Percentiles rank a stretch among this genome's conserved stretches.
These are phyloP conservation scores for Mortierella sp. DNA, from an alignment of 371 early-diverging fungal species.

Conservation along the genomic window DNA sequence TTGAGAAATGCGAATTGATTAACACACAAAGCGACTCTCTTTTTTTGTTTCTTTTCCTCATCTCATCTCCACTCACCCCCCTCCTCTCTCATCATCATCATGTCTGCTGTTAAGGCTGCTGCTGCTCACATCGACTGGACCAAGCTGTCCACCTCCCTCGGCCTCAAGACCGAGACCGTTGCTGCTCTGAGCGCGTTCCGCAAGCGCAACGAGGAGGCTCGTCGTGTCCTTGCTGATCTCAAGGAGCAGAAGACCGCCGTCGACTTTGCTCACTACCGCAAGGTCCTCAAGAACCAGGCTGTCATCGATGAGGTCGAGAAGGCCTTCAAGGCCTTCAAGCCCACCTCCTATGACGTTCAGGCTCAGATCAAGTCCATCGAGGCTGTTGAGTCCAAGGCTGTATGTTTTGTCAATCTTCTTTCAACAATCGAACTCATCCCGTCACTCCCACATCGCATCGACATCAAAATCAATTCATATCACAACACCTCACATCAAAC, in stretches of 20 bases:
- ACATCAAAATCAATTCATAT: no score
- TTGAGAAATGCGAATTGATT: no score
- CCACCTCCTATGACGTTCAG: conserved; percentile 84
- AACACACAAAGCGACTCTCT: no score
- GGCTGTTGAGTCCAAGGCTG: conserved; percentile 91
- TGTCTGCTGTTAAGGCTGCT: conserved; percentile 70
- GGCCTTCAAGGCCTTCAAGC: conserved; percentile 82
- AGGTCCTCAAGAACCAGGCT: conserved; percentile 87
- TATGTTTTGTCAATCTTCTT: conserved; percentile 55
- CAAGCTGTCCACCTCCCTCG: conserved; percentile 84
- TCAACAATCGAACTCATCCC: neutral
- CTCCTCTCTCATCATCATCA: conserved; percentile 31
- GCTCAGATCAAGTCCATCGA: conserved; percentile 90
- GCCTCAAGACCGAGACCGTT: conserved; percentile 88
- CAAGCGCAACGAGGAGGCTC: conserved; percentile 94
- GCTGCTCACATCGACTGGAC: conserved; percentile 88
- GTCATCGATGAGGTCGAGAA: conserved; percentile 92
- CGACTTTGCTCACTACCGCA: conserved; percentile 91
- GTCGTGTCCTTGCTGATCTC: conserved; percentile 83
- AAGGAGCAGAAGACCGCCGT: conserved; percentile 84
- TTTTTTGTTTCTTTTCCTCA: neutral
- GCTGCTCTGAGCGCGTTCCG: conserved; percentile 91
- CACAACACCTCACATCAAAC: no score
- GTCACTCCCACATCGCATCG: neutral
- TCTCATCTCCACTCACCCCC: neutral